A percentile compares a stretch with the other conserved stretches of the same genome.
These are phyloP conservation scores for Monilinia polystroma DNA, from an alignment of 2,329 filamentous ascomycete genomes.

Conservation along the genomic window DNA sequence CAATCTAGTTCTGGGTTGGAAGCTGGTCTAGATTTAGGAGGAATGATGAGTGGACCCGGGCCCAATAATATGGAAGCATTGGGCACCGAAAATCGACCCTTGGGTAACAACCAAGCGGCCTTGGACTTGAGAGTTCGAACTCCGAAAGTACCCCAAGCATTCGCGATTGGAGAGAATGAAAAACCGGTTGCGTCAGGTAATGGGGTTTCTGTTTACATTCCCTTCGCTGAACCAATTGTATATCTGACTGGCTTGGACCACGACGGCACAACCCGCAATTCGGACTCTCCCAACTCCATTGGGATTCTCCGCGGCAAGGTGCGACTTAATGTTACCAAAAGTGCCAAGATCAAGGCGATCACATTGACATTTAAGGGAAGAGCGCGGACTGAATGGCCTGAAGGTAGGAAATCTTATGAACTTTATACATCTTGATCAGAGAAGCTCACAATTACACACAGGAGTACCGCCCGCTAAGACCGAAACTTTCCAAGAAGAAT, in stretches of 20 bases:
- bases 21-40: conserved; percentile 14
- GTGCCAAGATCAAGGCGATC: conserved; percentile 88
- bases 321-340: conserved; percentile 79
- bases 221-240: conserved; percentile 75
- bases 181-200: conserved; percentile 76
- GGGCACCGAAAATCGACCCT: neutral
- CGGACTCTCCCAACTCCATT: conserved; percentile 46
- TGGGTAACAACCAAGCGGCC: conserved; percentile 12
- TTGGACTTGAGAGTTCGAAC: conserved; percentile 14
- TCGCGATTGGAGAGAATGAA: conserved; percentile 44
- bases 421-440: neutral
- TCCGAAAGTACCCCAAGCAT: neutral
- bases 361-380: conserved; percentile 82
- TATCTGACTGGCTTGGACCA: conserved; percentile 76
- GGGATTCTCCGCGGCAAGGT: conserved; percentile 84
- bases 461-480: conserved; percentile 84
- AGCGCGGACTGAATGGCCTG: conserved; percentile 92
- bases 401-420: conserved; percentile 59
- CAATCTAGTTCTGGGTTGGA: conserved; percentile 20
- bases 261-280: conserved; percentile 41
- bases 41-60: conserved; percentile 30
- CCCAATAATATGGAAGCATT: conserved; percentile 24
- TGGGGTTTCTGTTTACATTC: conserved; percentile 70
- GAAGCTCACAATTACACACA: conserved; percentile 36
- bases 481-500: conserved; percentile 80